phyloP scores from a whole-genome alignment of 257 asterid genomes.

The Nyctanthes arbortristis region DNA sequence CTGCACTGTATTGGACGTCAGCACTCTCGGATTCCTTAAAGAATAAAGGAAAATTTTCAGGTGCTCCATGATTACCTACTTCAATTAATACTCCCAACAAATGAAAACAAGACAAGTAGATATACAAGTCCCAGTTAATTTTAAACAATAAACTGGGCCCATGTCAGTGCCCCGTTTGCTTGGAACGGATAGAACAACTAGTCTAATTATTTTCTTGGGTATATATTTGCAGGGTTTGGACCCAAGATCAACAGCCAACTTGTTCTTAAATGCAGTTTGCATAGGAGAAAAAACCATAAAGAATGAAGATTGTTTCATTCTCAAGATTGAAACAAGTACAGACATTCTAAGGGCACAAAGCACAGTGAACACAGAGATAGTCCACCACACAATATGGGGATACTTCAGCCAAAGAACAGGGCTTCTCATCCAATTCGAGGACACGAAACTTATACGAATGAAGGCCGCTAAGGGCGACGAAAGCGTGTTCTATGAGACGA shows the following conservation, averaged over 20 bases:
- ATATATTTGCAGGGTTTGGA: constrained; percentile 69
- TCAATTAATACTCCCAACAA: no score
- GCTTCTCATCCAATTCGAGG: constrained; percentile 69
- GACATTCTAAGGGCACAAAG: constrained; percentile 67
- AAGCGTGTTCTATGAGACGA: constrained; percentile 71
- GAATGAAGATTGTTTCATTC: constrained; percentile 68
- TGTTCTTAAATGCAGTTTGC: constrained; percentile 74
- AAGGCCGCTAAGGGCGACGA: constrained; percentile 51
- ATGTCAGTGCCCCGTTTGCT: no score
- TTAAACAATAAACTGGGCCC: no score
- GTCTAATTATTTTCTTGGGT: no score
- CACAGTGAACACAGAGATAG: constrained; percentile 67
- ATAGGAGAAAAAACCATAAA: constrained; percentile 67
- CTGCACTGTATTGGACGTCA: not conserved
- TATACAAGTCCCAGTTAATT: no score
- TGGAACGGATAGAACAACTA: no score
- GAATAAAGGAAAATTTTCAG: no score
- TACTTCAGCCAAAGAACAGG: constrained; percentile 85
- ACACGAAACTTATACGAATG: constrained; percentile 72
- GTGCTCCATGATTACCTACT: no score
- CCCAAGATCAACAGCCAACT: constrained; percentile 87
- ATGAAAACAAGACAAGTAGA: no score
- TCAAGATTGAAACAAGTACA: constrained; percentile 58
- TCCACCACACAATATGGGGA: constrained; percentile 89
- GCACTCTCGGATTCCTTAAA: no score